Conservation (phyloP, 2,329 filamentous ascomycete genomes). For the Fusarium decemcellulare region DNA sequence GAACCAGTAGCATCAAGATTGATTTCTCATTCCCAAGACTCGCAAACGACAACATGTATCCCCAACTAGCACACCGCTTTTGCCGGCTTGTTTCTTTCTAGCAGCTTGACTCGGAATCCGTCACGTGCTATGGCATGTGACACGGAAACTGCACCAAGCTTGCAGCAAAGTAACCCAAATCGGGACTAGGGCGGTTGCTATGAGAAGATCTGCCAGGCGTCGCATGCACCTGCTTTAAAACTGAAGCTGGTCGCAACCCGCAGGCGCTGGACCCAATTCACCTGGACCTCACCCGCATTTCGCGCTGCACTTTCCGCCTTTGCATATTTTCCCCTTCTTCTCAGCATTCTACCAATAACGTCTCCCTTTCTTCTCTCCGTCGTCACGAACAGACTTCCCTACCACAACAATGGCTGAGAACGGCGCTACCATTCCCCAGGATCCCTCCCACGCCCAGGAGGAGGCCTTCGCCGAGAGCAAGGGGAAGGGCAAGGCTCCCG, state of each 20-base stretch:
- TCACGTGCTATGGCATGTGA: constrained; percentile 42
- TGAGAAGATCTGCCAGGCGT: constrained; percentile 41
- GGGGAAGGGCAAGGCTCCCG: constrained; percentile 87
- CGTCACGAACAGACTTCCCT: background rate
- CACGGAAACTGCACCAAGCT: background rate
- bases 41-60: background rate
- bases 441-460: constrained; percentile 56
- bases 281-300: constrained; percentile 47
- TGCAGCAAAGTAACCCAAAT: constrained; percentile 28
- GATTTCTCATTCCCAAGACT: too few relatives aligned
- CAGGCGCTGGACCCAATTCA: constrained; percentile 33
- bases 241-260: constrained; percentile 42
- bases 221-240: constrained; percentile 47
- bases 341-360: constrained; percentile 22
- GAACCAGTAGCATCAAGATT: too few relatives aligned
- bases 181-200: constrained; percentile 52
- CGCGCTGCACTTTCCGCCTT: constrained; percentile 42
- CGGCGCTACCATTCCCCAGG: constrained; percentile 62
- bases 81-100: background rate
- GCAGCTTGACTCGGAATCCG: background rate
- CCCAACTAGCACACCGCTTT: background rate
- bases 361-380: constrained; percentile 13
- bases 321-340: constrained; percentile 33
- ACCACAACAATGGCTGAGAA: constrained; percentile 63
- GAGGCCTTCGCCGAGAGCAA: constrained; percentile 71